These are phyloP conservation scores for Colletotrichum gigasporum DNA, from an alignment of 2,329 filamentous ascomycete genomes.

Conservation along the genomic window DNA sequence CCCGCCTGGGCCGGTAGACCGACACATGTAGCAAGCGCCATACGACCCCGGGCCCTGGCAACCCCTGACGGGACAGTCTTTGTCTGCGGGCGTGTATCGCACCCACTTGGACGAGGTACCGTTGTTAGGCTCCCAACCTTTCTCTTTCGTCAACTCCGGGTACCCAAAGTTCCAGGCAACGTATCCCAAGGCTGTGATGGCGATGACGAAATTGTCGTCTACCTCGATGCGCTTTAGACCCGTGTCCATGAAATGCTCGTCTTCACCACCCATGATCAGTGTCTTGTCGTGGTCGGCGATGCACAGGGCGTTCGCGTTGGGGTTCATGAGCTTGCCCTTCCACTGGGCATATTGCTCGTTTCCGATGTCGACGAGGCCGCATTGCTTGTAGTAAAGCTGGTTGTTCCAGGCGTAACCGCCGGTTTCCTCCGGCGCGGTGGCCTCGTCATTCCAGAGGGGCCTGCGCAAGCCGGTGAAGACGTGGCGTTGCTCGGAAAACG, in stretches of 20 bases:
- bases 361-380: constrained; percentile 30
- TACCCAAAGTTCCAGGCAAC: constrained; percentile 1
- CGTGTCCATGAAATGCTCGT: background rate
- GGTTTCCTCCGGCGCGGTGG: accelerated
- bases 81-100: background rate
- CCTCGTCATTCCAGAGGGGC: background rate
- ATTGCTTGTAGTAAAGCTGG: constrained; percentile 38
- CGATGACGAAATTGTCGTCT: constrained; percentile 15
- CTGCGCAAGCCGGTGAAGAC: background rate
- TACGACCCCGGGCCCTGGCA: too few species aligned
- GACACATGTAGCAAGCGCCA: too few species aligned
- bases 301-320: background rate
- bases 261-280: background rate
- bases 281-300: background rate
- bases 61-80: background rate
- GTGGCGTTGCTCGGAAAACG: background rate
- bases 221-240: background rate
- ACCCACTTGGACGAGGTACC: background rate
- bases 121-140: background rate
- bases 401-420: constrained; percentile 34
- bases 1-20: too few species aligned
- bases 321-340: background rate
- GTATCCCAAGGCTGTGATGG: background rate
- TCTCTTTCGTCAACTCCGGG: background rate
- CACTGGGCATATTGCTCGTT: constrained; percentile 12